phyloP scores from a whole-genome alignment of 352 stramenopile species.

The Phytophthora citrophthora region DNA sequence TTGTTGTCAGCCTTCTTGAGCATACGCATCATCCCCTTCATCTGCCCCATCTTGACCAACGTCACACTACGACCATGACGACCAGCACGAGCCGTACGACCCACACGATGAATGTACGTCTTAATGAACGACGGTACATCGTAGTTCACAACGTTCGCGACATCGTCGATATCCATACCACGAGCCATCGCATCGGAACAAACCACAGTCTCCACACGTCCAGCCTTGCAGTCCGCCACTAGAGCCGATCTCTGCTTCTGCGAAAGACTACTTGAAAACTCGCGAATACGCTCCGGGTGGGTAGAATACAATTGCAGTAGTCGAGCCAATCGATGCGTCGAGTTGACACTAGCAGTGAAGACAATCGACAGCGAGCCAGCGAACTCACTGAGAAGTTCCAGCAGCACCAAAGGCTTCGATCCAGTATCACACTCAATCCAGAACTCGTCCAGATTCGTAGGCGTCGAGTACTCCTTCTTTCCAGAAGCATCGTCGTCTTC shows the following conservation, averaged over 20 bases:
- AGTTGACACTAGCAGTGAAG: constrained; percentile 97
- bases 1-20: constrained; percentile 86
- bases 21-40: constrained; percentile 83
- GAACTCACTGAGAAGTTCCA: constrained; percentile 92
- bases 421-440: constrained; percentile 93
- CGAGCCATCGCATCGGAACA: constrained; percentile 94
- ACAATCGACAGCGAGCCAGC: constrained; percentile 89
- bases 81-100: constrained; percentile 83
- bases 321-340: constrained; percentile 94
- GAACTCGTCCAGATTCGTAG: constrained; percentile 83
- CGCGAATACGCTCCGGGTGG: constrained; percentile 63
- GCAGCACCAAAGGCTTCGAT: constrained; percentile 95
- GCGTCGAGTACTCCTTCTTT: constrained; percentile 80
- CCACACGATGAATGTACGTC: constrained; percentile 92
- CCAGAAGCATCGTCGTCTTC: constrained; percentile 24
- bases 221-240: constrained; percentile 78
- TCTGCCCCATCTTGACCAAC: constrained; percentile 84
- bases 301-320: constrained; percentile 92
- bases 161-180: constrained; percentile 93
- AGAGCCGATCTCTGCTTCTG: constrained; percentile 82
- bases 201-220: constrained; percentile 81
- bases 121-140: constrained; percentile 92
- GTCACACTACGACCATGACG: constrained; percentile 76
- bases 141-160: constrained; percentile 95
- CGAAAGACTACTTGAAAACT: constrained; percentile 84